Base-by-base conservation (phyloP, 768 basidiomycete genomes). In the Floccularia luteovirens region DNA sequence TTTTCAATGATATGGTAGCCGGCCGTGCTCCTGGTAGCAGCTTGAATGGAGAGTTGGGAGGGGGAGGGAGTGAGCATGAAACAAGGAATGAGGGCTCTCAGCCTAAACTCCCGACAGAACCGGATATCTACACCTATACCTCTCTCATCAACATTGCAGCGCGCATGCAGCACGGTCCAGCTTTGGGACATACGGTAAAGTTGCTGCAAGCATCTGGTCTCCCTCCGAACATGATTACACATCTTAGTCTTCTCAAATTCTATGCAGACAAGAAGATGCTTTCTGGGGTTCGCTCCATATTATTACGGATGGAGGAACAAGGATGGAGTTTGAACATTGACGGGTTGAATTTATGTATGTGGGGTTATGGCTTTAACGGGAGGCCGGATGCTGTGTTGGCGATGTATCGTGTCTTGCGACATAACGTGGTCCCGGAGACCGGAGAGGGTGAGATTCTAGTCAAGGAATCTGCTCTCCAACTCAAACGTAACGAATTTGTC, bases 51-150 rank as follows among this genome's bases (percentile, higher is more conserved):
- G 42, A 20, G 38, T 27, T 36, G 38, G 20, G 24, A 47, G 21
- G 41, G 32, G 21, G 45, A 46, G 41, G 31, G 22, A 22, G 47
- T 54, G 10, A 43, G 56, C 3, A 53, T 64, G 19, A 43, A 57
- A 24, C 84, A n/a, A n/a, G n/a, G n/a, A n/a, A n/a, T n/a, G n/a
- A n/a, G n/a, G n/a, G n/a, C n/a, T n/a, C n/a, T n/a, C n/a, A n/a
- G n/a, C n/a, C n/a, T n/a, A n/a, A n/a, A n/a, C n/a, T n/a, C n/a
- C n/a, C n/a, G n/a, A n/a, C n/a, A n/a, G n/a, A n/a, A n/a, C n/a
- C 89, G 31, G 79, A 88, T 50, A 73, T 84, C 37, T 61, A 70
- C 51, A 85, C 88, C 11, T 78, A 82, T 53, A 82, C 77, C 25
- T 79, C 75, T 1, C 64, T 90, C 41, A 62, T 89, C 42, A 62